Evolutionary conservation across 2,329 filamentous ascomycete genomes (phyloP).

Genomic region (Penicillium sp.): DNA sequence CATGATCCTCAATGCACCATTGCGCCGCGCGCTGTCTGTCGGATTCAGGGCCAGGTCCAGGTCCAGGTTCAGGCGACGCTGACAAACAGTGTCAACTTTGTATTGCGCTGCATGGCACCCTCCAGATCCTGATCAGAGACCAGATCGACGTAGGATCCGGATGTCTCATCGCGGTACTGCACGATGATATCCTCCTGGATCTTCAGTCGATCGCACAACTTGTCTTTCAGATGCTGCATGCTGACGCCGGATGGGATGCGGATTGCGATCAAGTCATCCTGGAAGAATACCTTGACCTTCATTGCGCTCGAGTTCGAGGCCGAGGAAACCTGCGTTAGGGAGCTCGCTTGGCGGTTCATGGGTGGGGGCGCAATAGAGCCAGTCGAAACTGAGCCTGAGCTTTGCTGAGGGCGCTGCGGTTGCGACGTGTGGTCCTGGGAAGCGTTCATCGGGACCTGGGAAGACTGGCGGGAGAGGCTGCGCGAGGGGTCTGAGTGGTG

Average conservation of each 20-base stretch:
- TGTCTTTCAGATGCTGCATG: slow-evolving; percentile 75
- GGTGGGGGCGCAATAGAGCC: slow-evolving; percentile 36
- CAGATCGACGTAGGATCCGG: slow-evolving; percentile 70
- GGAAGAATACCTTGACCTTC: slow-evolving; percentile 94
- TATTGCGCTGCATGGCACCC: slow-evolving; percentile 75
- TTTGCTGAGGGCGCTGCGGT: slow-evolving; percentile 44
- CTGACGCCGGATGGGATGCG: slow-evolving; percentile 78
- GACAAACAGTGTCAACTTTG: slow-evolving; percentile 79
- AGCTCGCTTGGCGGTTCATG: slow-evolving; percentile 53
- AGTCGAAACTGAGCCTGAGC: slow-evolving; percentile 29
- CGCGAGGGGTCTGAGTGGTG: slow-evolving; percentile 64
- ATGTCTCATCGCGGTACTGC: slow-evolving; percentile 81
- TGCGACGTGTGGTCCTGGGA: slow-evolving; percentile 38
- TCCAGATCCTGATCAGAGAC: slow-evolving; percentile 79
- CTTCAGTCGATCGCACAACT: slow-evolving; percentile 80
- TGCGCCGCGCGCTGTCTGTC: no score
- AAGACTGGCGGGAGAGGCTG: slow-evolving; percentile 63
- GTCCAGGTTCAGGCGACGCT: slow-evolving; percentile 29
- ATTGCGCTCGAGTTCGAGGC: slow-evolving; percentile 55
- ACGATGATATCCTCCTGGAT: slow-evolving; percentile 73
- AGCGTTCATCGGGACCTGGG: slow-evolving; percentile 62
- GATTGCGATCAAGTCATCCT: slow-evolving; percentile 87
- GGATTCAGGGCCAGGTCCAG: no score
- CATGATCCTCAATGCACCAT: slow-evolving; percentile 3
- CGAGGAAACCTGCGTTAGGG: slow-evolving; percentile 47